Evolutionary conservation across 2,329 filamentous ascomycete species (phyloP).

Genomic region (Zymoseptoria crescenta): DNA sequence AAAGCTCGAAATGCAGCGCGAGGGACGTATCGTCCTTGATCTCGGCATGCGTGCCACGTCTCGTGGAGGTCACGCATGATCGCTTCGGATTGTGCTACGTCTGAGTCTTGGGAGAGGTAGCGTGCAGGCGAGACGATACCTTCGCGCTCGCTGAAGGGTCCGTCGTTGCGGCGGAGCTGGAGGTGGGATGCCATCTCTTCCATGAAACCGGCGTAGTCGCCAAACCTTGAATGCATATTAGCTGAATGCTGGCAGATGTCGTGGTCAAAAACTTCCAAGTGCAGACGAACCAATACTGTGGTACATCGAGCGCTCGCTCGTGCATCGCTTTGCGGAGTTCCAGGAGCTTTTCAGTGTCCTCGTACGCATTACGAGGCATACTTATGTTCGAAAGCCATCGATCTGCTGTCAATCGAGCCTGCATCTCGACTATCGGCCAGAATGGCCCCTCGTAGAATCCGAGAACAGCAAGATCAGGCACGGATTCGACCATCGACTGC

Average conservation of each 20-base stretch:
- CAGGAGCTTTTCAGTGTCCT: constrained; percentile 42
- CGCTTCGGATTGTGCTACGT: constrained; percentile 34
- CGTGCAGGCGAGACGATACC: constrained; percentile 37
- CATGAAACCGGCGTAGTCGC: constrained; percentile 70
- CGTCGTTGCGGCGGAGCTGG: constrained; percentile 40
- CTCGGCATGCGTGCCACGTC: constrained; percentile 18
- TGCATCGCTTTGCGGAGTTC: constrained; percentile 41
- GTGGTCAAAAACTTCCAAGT: neutral
- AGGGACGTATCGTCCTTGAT: constrained; percentile 21
- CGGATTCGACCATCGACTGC: constrained; percentile 36
- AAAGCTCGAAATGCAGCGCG: constrained; percentile 27
- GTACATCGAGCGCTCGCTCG: constrained; percentile 40
- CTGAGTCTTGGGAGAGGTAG: constrained; percentile 24
- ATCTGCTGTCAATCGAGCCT: constrained; percentile 59
- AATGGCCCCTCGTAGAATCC: constrained; percentile 79
- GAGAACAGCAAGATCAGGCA: constrained; percentile 66
- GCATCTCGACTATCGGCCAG: constrained; percentile 84
- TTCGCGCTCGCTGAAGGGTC: constrained; percentile 39
- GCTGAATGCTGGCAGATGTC: neutral
- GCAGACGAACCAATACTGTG: constrained; percentile 56
- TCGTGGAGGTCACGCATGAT: constrained; percentile 42
- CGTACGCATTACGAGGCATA: constrained; percentile 12
- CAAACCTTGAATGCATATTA: constrained; percentile 44
- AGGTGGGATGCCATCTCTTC: constrained; percentile 59
- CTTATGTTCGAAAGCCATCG: constrained; percentile 47